Conservation (phyloP, 768 basidiomycete genomes). For the Steccherinum ochraceum region DNA sequence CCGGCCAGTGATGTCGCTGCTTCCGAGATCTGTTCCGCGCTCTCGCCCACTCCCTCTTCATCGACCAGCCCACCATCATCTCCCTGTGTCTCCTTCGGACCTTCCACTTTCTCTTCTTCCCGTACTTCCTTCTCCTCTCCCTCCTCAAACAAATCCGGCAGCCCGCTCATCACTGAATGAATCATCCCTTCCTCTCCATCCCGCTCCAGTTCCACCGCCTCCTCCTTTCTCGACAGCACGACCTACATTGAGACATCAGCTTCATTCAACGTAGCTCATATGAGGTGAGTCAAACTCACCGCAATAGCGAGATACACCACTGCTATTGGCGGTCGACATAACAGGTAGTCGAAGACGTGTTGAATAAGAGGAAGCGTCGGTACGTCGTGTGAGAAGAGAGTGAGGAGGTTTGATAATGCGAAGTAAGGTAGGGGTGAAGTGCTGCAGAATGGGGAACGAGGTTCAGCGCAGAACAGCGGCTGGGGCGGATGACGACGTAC, state of each 20-base stretch:
- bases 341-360: slow-evolving; percentile 85
- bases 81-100: background rate
- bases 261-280: background rate
- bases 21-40: background rate
- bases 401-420: slow-evolving; percentile 84
- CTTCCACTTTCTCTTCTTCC: slow-evolving; percentile 2
- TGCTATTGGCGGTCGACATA: slow-evolving; percentile 75
- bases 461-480: too few species aligned
- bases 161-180: slow-evolving; percentile 62
- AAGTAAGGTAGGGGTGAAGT: slow-evolving; percentile 81
- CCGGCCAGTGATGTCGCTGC: background rate
- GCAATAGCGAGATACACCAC: slow-evolving; percentile 80
- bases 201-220: slow-evolving; percentile 52
- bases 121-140: slow-evolving; percentile 11
- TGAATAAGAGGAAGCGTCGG: slow-evolving; percentile 87
- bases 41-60: background rate
- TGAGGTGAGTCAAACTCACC: slow-evolving; percentile 39
- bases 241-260: slow-evolving; percentile 38
- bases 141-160: slow-evolving; percentile 53
- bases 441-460: too few species aligned
- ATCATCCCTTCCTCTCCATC: slow-evolving; percentile 81
- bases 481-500: too few species aligned
- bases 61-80: background rate
- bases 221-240: slow-evolving; percentile 63
- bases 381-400: slow-evolving; percentile 88